These are phyloP conservation scores for Anisodus tanguticus DNA, from an alignment of 257 asterid species.

Conservation along the genomic window DNA sequence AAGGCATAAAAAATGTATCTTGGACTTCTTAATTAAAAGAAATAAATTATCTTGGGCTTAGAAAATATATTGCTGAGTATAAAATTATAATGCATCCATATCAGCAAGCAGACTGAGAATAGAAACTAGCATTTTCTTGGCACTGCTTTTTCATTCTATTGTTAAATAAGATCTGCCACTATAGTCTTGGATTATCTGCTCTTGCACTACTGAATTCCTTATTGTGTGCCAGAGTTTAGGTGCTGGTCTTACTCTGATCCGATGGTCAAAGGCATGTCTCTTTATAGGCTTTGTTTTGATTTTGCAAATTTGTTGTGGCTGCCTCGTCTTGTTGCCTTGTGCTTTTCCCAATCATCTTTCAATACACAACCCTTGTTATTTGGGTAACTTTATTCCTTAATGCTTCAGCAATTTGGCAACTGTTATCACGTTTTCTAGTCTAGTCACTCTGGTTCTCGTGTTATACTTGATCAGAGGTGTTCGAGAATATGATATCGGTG, in stretches of 20 bases:
- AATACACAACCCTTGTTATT: not conserved
- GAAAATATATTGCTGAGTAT: constrained; percentile 15
- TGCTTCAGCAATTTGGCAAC: not conserved
- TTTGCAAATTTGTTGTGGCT: not conserved
- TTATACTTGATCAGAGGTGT: not conserved
- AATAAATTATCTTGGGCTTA: not conserved
- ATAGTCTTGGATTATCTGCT: not conserved
- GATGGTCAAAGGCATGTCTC: not conserved
- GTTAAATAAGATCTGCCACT: not conserved
- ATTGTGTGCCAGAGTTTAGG: constrained; percentile 4
- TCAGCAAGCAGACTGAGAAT: not conserved
- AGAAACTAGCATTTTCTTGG: not conserved
- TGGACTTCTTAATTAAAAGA: not conserved
- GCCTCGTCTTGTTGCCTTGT: not conserved
- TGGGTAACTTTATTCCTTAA: not conserved
- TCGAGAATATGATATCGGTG: not conserved
- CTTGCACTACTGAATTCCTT: not conserved
- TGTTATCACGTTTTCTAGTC: not conserved
- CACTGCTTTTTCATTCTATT: not conserved
- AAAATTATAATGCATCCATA: not conserved
- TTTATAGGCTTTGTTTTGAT: not conserved
- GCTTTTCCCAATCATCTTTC: not conserved
- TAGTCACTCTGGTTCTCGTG: not conserved
- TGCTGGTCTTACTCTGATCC: constrained; percentile 1
- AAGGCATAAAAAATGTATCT: not conserved